These are phyloP conservation scores for Triticum timopheevii DNA, from an alignment of 176 grass and related monocot species.

Conservation along the genomic window DNA sequence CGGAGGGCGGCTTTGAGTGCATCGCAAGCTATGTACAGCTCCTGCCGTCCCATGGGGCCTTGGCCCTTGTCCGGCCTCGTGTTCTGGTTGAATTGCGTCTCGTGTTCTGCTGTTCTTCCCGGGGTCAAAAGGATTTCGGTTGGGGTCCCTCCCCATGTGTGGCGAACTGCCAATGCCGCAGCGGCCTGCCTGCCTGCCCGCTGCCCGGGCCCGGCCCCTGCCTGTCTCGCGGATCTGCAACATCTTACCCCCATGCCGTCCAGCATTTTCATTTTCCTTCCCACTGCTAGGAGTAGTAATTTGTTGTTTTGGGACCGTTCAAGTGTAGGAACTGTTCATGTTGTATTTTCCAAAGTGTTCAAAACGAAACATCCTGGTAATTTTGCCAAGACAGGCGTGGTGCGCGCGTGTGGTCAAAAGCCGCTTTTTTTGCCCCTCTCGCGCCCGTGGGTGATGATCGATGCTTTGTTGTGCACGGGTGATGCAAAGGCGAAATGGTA, in stretches of 20 bases:
- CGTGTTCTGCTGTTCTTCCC: background rate
- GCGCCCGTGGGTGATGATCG: background rate
- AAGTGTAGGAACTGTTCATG: background rate
- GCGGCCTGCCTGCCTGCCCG: background rate
- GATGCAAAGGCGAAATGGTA: background rate
- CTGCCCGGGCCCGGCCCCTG: background rate
- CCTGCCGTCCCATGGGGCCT: too few species aligned
- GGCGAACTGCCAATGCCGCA: background rate
- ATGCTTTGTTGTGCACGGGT: conserved; percentile 27
- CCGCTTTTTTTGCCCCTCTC: background rate
- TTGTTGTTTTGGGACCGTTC: background rate
- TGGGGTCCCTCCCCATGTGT: conserved; percentile 15
- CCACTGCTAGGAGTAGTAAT: too few species aligned
- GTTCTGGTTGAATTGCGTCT: background rate
- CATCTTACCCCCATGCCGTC: background rate
- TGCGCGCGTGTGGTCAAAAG: conserved; percentile 12
- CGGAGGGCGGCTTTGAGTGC: conserved; percentile 32
- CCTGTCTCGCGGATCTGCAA: background rate
- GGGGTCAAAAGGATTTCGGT: background rate
- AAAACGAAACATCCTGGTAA: background rate
- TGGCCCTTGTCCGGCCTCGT: background rate
- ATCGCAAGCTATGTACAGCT: conserved; percentile 17
- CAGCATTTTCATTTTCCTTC: background rate
- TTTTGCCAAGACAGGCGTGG: background rate
- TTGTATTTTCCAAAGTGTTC: background rate